Evolutionary conservation across 768 basidiomycete species (phyloP).

Genomic region (Phylloporus arenicola): DNA sequence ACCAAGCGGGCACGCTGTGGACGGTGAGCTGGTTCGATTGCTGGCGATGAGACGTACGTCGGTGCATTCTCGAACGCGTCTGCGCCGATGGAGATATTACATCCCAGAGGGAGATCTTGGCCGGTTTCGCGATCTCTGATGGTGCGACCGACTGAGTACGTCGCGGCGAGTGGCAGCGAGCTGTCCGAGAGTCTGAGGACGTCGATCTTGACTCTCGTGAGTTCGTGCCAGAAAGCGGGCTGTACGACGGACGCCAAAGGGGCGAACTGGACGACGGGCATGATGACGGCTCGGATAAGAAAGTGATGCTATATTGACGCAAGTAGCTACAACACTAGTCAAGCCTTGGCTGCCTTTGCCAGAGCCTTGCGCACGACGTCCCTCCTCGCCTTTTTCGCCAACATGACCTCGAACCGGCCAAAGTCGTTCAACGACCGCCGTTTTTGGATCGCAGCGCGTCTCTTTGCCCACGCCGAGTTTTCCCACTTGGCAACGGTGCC

Average conservation of each 20-base stretch:
- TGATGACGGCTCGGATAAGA: slow-evolving; percentile 20
- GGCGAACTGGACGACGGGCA: slow-evolving; percentile 77
- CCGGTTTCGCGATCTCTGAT: slow-evolving; percentile 76
- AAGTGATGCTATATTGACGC: slow-evolving; percentile 9
- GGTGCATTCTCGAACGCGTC: slow-evolving; percentile 53
- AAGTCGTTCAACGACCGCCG: slow-evolving; percentile 84
- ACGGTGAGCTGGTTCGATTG: slow-evolving; percentile 5
- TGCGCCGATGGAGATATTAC: slow-evolving; percentile 57
- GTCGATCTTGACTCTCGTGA: slow-evolving; percentile 87
- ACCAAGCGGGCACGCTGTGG: slow-evolving; percentile 41
- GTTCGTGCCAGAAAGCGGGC: slow-evolving; percentile 89
- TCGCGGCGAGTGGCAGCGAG: slow-evolving; percentile 55
- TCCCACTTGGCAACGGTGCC: slow-evolving; percentile 85
- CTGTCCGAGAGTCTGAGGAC: slow-evolving; percentile 78
- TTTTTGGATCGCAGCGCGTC: slow-evolving; percentile 66
- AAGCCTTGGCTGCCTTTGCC: slow-evolving; percentile 37
- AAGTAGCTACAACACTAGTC: slow-evolving; percentile 2
- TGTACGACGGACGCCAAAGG: slow-evolving; percentile 85
- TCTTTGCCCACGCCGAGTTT: slow-evolving; percentile 82
- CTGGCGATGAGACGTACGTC: slow-evolving; percentile 36
- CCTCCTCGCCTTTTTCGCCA: slow-evolving; percentile 84
- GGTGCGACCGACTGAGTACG: slow-evolving; percentile 65
- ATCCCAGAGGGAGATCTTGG: slow-evolving; percentile 64
- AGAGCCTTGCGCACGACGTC: slow-evolving; percentile 71
- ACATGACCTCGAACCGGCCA: slow-evolving; percentile 81